Base-by-base conservation (phyloP, 257 asterid genomes). In the Craterostigma plantagineum region DNA sequence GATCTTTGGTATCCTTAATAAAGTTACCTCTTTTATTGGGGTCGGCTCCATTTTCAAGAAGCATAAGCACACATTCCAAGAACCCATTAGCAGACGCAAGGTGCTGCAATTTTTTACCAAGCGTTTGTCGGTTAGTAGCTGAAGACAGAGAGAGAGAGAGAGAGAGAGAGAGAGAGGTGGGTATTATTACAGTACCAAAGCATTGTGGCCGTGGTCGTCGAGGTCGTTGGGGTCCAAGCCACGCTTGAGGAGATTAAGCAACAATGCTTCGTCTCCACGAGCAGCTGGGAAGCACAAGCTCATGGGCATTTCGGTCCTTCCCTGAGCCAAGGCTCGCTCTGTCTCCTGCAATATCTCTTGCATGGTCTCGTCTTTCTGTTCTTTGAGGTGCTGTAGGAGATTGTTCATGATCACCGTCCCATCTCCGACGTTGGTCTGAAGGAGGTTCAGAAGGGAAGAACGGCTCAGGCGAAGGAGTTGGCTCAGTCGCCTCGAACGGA, bases 341-440 rank as follows among this genome's bases (percentile, higher is more conserved):
- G 81, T 74, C 59, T 87, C 93, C 9, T 67, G 14, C 46, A 87
- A 62, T 44, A 82, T 76, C 42, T 84, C 98, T 57, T 72, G 81
- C 98, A 81, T 87, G 30, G 82, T 62, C 0, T 94, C 95, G 50
- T 82, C 70, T 50, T 72, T 76, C 8, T 57, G 33, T 18, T 76
- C 90, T 68, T 82, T 87, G 73, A 87, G 56, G 52, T 82, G 93
- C 95, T 75, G 84, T 30, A 90, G 81, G 48, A 90, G 84, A 66
- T 90, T 90, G 36, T 73, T 90, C 79, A 83, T 77, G 61, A 90
- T 83, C 16, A 77, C 66, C 1, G 86, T 71, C 51, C 92, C 94
- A 38, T 90, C 99, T 48, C 84, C 94, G 27, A 77, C 75, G 42
- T 83, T 80, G 61, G 92, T 92, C 68, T 90, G 91, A 45, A 83